These are phyloP conservation scores for Fistulifera pelliculosa DNA, from an alignment of 108 stramenopile species.

Conservation along the genomic window DNA sequence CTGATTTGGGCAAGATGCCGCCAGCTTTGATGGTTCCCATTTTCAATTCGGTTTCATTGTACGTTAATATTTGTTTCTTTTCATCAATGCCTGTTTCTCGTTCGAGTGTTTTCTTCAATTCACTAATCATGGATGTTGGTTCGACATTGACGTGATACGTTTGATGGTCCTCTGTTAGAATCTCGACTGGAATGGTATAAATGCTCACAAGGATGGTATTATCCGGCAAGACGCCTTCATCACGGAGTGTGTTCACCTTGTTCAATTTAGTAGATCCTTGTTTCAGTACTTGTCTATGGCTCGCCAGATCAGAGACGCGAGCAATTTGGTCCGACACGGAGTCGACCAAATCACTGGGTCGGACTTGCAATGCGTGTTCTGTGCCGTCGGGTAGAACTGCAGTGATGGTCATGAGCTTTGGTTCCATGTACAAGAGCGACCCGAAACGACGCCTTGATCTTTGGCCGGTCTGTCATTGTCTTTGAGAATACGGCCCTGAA, in stretches of 20 bases:
- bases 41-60: constrained; percentile 6
- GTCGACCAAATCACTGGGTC: constrained; percentile 2
- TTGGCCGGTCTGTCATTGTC: constrained; percentile 1
- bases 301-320: constrained; percentile 8
- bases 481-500: constrained; percentile 3
- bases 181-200: constrained; percentile 12
- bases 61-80: constrained; percentile 13
- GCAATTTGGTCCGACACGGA: constrained; percentile 11
- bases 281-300: neutral
- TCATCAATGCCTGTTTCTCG: constrained; percentile 8
- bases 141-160: constrained; percentile 11
- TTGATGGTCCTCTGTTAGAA: constrained; percentile 10
- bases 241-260: neutral
- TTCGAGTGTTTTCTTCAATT: constrained; percentile 14
- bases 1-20: constrained; percentile 9
- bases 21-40: constrained; percentile 7
- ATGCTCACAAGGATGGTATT: constrained; percentile 8
- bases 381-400: constrained; percentile 11
- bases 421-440: constrained; percentile 13
- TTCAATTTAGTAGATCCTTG: neutral
- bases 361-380: neutral
- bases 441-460: constrained; percentile 13
- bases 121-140: constrained; percentile 2
- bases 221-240: constrained; percentile 11
- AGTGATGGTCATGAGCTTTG: constrained; percentile 10